A percentile compares a stretch with the other conserved stretches of the same genome.
phyloP scores from a whole-genome alignment of 2,329 filamentous ascomycete genomes.

The Colletotrichum siamense region DNA sequence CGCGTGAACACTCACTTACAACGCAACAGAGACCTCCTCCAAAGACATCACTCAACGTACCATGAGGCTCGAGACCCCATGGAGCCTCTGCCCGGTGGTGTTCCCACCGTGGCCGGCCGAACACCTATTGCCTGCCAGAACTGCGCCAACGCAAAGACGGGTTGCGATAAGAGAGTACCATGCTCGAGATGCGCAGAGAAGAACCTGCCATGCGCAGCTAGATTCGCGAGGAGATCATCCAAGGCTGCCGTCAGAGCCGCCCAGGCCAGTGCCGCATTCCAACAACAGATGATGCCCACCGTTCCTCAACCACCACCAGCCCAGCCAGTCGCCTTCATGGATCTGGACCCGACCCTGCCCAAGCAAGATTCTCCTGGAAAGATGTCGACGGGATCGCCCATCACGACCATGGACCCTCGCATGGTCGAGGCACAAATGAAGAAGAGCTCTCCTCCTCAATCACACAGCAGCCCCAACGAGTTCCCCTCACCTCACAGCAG shows the following conservation, averaged over 20 bases:
- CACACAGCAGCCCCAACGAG: slow-evolving; percentile 37
- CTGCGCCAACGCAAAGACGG: slow-evolving; percentile 43
- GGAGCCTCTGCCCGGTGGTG: slow-evolving; percentile 48
- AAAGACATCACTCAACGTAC: slow-evolving; percentile 56
- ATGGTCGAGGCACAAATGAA: slow-evolving; percentile 32
- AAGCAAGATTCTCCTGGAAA: slow-evolving; percentile 31
- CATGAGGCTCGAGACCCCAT: slow-evolving; percentile 54
- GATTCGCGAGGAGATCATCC: slow-evolving; percentile 56
- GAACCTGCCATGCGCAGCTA: slow-evolving; percentile 41
- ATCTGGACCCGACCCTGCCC: slow-evolving; percentile 33
- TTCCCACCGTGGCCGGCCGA: slow-evolving; percentile 44
- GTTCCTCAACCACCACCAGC: slow-evolving; percentile 13
- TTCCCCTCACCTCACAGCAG: slow-evolving; percentile 42
- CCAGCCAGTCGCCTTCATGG: slow-evolving; percentile 40
- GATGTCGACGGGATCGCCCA: slow-evolving; percentile 32
- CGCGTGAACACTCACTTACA: slow-evolving; percentile 16
- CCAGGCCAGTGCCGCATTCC: slow-evolving; percentile 41
- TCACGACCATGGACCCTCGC: slow-evolving; percentile 35
- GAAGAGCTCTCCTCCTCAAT: slow-evolving; percentile 36
- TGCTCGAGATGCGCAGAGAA: slow-evolving; percentile 44
- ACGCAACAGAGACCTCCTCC: slow-evolving; percentile 50
- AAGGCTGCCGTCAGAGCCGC: slow-evolving; percentile 51
- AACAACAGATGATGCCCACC: slow-evolving; percentile 27
- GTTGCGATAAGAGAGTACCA: slow-evolving; percentile 42
- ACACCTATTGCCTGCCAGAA: slow-evolving; percentile 43